Evolutionary conservation across 148 eudicot species (phyloP).

Genomic region (Spergularia bocconei): DNA sequence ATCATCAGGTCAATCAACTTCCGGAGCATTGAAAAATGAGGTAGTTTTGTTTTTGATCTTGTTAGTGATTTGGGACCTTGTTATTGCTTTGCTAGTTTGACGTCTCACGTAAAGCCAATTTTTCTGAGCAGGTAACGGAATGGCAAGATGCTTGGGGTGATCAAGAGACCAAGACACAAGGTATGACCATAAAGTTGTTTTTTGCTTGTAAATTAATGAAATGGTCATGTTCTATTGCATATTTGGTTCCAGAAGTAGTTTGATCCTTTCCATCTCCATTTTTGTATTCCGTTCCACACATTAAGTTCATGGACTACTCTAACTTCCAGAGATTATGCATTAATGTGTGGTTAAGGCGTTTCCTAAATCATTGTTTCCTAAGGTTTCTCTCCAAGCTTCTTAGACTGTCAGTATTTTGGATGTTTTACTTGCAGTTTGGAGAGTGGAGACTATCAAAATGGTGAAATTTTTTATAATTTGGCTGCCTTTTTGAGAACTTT

Average conservation of each 20-base stretch:
- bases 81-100: background rate
- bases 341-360: no score
- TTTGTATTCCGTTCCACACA: background rate
- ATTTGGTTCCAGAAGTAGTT: background rate
- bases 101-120: background rate
- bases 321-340: no score
- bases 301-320: no score
- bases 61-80: background rate
- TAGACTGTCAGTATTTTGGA: background rate
- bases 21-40: constrained; percentile 22
- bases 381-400: background rate
- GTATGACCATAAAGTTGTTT: constrained; percentile 5
- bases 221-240: background rate
- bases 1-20: constrained; percentile 28
- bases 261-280: background rate
- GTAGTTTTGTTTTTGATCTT: constrained; percentile 6
- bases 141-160: constrained; percentile 40
- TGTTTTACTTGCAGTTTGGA: background rate
- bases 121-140: constrained; percentile 20
- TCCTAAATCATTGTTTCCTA: no score
- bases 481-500: background rate
- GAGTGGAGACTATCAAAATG: background rate
- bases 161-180: constrained; percentile 26
- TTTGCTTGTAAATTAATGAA: background rate
- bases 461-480: background rate